Conservation (phyloP, 2,329 filamentous ascomycete genomes). For the Hypoxylon rubiginosum region DNA sequence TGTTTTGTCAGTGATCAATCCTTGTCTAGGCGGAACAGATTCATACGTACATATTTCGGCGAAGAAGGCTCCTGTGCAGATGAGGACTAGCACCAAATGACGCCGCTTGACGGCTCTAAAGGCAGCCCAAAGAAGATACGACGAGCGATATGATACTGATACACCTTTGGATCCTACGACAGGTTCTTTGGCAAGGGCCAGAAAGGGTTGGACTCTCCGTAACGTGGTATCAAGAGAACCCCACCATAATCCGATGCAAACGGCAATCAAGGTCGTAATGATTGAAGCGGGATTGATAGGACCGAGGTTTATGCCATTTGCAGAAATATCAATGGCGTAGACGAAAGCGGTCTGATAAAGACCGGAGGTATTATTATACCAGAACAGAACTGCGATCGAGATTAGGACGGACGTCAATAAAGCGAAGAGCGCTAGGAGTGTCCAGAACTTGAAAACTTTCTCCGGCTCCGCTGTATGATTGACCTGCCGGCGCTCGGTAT, state of each 20-base stretch:
- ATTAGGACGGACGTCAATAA: slow-evolving; percentile 15
- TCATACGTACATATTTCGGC: slow-evolving; percentile 32
- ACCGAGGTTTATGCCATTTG: slow-evolving; percentile 20
- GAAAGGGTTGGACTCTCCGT: slow-evolving; percentile 30
- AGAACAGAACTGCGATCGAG: slow-evolving; percentile 26
- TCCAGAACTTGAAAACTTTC: slow-evolving; percentile 11
- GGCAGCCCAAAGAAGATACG: slow-evolving; percentile 31
- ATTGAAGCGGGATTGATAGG: slow-evolving; percentile 34
- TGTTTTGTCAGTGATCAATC: slow-evolving; percentile 6
- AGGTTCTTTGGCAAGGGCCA: slow-evolving; percentile 33
- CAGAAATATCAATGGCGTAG: slow-evolving; percentile 30
- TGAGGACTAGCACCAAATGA: slow-evolving; percentile 24
- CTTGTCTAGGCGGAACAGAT: not conserved
- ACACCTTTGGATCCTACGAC: slow-evolving; percentile 21
- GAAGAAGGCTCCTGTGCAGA: slow-evolving; percentile 31
- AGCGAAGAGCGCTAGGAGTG: slow-evolving; percentile 9
- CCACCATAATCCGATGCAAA: slow-evolving; percentile 35
- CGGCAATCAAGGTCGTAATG: slow-evolving; percentile 36
- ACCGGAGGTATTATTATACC: slow-evolving; percentile 16
- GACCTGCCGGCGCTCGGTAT: not conserved
- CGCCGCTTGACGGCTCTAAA: slow-evolving; percentile 28
- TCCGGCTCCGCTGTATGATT: not conserved
- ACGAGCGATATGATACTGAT: slow-evolving; percentile 32
- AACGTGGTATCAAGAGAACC: slow-evolving; percentile 27
- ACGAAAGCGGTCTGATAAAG: slow-evolving; percentile 38